These are phyloP conservation scores for Calcarisporium arbuscula DNA, from an alignment of 2,329 filamentous ascomycete species.

Conservation along the genomic window DNA sequence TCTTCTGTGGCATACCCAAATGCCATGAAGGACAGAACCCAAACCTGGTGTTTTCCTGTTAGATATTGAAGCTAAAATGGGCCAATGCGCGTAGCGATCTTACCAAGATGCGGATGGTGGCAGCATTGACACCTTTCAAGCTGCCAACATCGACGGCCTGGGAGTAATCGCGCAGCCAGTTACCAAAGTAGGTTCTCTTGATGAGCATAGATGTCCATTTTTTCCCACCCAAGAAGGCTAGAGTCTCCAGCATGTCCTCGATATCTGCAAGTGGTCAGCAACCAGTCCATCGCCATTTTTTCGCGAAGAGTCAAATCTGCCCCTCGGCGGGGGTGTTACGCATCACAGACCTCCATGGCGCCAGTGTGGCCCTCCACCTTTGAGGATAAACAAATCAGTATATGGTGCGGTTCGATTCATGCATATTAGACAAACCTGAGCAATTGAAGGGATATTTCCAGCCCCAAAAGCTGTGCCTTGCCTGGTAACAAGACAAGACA, in stretches of 20 bases:
- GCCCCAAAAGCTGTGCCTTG: conserved; percentile 58
- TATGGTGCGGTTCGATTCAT: background rate
- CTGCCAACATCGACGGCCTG: conserved; percentile 78
- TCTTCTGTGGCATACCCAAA: conserved; percentile 83
- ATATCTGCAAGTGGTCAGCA: conserved; percentile 61
- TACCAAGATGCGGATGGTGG: conserved; percentile 69
- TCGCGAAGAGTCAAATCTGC: background rate
- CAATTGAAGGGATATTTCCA: conserved; percentile 64
- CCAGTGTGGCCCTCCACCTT: conserved; percentile 62
- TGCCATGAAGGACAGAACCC: conserved; percentile 74
- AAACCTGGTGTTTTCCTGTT: conserved; percentile 40
- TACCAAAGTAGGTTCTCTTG: conserved; percentile 76
- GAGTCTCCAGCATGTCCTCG: conserved; percentile 72
- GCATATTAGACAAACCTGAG: conserved; percentile 27
- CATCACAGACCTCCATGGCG: conserved; percentile 52
- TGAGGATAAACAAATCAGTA: conserved; percentile 16
- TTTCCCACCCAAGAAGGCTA: conserved; percentile 71
- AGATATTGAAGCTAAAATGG: conserved; percentile 1
- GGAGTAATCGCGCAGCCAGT: conserved; percentile 82
- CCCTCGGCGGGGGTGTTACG: conserved; percentile 1
- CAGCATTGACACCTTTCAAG: conserved; percentile 70
- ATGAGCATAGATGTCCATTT: conserved; percentile 80
- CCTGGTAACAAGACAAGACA: conserved; percentile 51
- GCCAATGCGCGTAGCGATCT: conserved; percentile 6
- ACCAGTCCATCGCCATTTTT: conserved; percentile 2